phyloP scores from a whole-genome alignment of 352 stramenopile species.

The Pythium brachiatum region DNA sequence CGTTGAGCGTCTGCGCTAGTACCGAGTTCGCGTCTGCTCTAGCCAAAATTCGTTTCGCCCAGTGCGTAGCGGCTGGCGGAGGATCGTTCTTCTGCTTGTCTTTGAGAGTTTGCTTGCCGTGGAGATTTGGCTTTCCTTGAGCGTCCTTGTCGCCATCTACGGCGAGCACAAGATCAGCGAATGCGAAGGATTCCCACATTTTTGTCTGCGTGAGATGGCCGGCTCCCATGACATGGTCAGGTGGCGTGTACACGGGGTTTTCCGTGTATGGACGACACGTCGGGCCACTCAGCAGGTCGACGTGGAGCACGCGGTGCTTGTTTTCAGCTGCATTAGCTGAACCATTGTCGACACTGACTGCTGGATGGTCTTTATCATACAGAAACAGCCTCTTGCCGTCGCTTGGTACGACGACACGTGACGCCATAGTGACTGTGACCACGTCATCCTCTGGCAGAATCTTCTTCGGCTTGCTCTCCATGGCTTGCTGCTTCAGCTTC shows the following conservation, averaged over 20 bases:
- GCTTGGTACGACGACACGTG: constrained; percentile 59
- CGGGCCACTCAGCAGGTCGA: constrained; percentile 64
- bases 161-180: constrained; percentile 54
- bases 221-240: constrained; percentile 30
- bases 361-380: constrained; percentile 52
- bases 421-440: constrained; percentile 69
- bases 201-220: constrained; percentile 3
- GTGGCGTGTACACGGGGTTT: constrained; percentile 66
- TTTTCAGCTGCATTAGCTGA: constrained; percentile 18
- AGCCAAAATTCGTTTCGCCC: constrained; percentile 53
- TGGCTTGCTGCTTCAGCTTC: constrained; percentile 61
- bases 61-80: constrained; percentile 39
- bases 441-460: constrained; percentile 69
- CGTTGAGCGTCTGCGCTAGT: constrained; percentile 57
- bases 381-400: constrained; percentile 78
- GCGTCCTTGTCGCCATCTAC: constrained; percentile 29
- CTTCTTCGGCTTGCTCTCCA: constrained; percentile 49
- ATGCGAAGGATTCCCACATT: constrained; percentile 60
- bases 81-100: constrained; percentile 11
- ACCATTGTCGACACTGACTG: constrained; percentile 15
- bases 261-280: constrained; percentile 72
- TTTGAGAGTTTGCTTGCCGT: background rate
- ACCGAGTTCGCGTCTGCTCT: constrained; percentile 57
- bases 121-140: constrained; percentile 7
- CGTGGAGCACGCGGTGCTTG: constrained; percentile 46